A percentile compares a stretch with the other conserved stretches of the same genome.
Conservation (phyloP, 768 basidiomycete species). For the Dendrothele bispora region DNA sequence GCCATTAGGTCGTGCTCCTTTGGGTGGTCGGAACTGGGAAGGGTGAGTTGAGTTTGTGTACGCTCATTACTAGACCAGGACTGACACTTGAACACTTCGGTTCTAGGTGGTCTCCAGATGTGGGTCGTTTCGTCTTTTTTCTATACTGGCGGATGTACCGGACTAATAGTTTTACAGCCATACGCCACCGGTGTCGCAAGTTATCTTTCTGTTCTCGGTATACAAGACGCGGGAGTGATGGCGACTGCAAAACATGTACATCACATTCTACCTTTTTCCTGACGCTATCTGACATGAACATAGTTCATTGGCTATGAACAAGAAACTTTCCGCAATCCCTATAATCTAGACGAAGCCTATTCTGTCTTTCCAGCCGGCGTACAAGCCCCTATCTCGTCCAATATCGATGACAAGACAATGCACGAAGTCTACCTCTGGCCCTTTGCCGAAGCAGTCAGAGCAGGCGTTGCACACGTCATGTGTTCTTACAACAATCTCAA, state of each 20-base stretch:
- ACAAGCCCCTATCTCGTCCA: constrained; percentile 22
- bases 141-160: constrained; percentile 6
- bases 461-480: constrained; percentile 33
- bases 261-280: too few relatives aligned
- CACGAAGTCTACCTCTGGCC: constrained; percentile 30
- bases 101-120: not conserved
- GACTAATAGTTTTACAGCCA: constrained; percentile 37
- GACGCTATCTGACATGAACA: too few relatives aligned
- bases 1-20: constrained; percentile 6
- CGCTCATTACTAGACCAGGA: not conserved
- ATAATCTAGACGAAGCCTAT: not conserved
- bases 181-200: constrained; percentile 33
- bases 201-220: constrained; percentile 37
- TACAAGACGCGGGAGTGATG: constrained; percentile 38
- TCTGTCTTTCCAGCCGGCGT: not conserved
- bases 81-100: not conserved
- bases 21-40: not conserved
- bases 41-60: not conserved
- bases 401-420: constrained; percentile 42
- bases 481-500: constrained; percentile 33
- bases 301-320: constrained; percentile 21
- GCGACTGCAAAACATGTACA: constrained; percentile 36
- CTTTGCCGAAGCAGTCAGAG: constrained; percentile 26
- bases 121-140: not conserved
- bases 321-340: constrained; percentile 18